phyloP scores from a whole-genome alignment of 495 filamentous ascomycete species.

The Penicillium alfredii region DNA sequence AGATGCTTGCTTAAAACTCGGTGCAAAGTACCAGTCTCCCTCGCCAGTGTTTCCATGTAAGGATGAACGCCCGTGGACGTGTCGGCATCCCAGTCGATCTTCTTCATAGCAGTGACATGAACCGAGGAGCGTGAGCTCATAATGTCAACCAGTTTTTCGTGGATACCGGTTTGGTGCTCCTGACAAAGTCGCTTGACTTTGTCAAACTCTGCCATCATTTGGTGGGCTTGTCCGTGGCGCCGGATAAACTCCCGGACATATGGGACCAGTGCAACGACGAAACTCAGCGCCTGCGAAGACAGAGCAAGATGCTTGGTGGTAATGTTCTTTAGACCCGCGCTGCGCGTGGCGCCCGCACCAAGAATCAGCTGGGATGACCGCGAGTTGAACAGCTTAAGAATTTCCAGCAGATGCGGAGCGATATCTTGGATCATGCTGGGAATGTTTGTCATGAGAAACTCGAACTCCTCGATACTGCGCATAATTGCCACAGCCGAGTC shows the following conservation, averaged over 20 bases:
- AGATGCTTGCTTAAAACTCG: constrained; percentile 82
- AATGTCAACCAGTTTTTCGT: constrained; percentile 93
- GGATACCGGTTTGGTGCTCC: constrained; percentile 89
- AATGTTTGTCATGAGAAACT: constrained; percentile 75
- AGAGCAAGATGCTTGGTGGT: constrained; percentile 93
- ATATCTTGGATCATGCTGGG: constrained; percentile 85
- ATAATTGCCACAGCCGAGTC: constrained; percentile 75
- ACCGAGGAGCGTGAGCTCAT: constrained; percentile 73
- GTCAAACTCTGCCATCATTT: constrained; percentile 83
- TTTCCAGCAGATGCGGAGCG: constrained; percentile 62
- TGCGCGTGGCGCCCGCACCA: constrained; percentile 83
- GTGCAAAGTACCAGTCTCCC: constrained; percentile 83
- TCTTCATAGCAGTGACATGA: constrained; percentile 70
- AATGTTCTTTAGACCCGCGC: constrained; percentile 93
- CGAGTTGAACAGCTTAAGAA: constrained; percentile 87
- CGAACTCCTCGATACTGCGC: constrained; percentile 70
- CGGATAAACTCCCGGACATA: constrained; percentile 89
- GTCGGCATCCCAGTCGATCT: constrained; percentile 65
- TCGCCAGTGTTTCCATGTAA: constrained; percentile 88
- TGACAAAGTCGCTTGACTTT: constrained; percentile 83
- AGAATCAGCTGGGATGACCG: constrained; percentile 90
- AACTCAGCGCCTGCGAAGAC: constrained; percentile 82
- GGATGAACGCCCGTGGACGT: constrained; percentile 44
- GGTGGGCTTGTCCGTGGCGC: constrained; percentile 60
- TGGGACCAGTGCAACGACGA: constrained; percentile 80